Percentiles rank a stretch among this genome's conserved stretches.
Conservation (phyloP, 2,329 filamentous ascomycete genomes). For the Ophiostoma quercus region DNA sequence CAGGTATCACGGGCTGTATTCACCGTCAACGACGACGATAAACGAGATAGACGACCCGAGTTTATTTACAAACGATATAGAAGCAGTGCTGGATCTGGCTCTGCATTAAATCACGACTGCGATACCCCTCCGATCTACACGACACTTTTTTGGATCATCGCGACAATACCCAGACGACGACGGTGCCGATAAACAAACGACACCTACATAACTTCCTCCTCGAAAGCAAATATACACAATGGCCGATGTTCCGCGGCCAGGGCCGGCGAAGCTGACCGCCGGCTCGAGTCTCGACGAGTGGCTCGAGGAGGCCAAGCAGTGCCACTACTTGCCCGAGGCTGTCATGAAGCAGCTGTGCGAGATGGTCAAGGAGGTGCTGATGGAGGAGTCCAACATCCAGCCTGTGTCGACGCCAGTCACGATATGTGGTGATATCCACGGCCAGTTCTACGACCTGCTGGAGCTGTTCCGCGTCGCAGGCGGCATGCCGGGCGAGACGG, state of each 20-base stretch:
- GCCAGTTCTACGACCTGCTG: constrained; percentile 95
- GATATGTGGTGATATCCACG: constrained; percentile 96
- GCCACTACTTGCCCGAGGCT: constrained; percentile 89
- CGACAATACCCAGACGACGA: constrained; percentile 10
- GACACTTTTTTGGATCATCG: not conserved
- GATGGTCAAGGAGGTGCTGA: constrained; percentile 96
- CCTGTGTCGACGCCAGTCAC: constrained; percentile 96
- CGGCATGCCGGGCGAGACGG: constrained; percentile 84
- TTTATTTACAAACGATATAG: not conserved
- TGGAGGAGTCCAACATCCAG: constrained; percentile 99
- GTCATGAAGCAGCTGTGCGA: constrained; percentile 99
- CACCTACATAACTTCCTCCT: not conserved
- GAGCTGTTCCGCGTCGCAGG: constrained; percentile 96
- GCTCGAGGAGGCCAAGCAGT: constrained; percentile 93
- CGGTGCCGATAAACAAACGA: not conserved
- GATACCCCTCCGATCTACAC: constrained; percentile 8
- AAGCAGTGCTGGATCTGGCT: not conserved
- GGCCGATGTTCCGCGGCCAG: constrained; percentile 72
- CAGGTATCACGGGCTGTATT: not conserved
- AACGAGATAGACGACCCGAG: not conserved
- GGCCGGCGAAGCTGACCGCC: constrained; percentile 76
- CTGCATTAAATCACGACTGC: not conserved
- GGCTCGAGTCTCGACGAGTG: constrained; percentile 91
- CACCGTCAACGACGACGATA: not conserved
- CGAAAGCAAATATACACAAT: constrained; percentile 31